Base-by-base conservation (phyloP, 2,329 filamentous ascomycete genomes). In the Fusarium falciforme region DNA sequence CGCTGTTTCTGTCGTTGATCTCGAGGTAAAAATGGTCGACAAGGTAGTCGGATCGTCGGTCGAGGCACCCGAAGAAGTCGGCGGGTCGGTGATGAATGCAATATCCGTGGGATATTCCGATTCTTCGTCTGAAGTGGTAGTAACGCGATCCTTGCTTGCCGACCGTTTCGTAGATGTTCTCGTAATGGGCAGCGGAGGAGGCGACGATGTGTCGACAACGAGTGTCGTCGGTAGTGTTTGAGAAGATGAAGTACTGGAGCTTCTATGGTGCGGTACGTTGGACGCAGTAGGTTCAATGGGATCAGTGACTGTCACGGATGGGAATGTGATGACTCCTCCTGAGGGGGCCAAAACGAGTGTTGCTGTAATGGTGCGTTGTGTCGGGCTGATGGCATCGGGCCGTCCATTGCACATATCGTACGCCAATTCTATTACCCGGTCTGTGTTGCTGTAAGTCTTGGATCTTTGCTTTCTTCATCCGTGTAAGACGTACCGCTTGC, bases 331-430 rank as follows among this genome's bases (percentile, higher is more conserved):
- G 17, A 81, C 64, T 25, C 78, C 80, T 42, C 77, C 78, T 1
- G 77, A 68, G 6, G 81, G 76, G 5, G 79, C 80, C 54, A 81
- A 71, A 42, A 88, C 79, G 29, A 91, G 77, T 0, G 90, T 91
- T 25, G 89, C 90, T 31, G 88, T 88, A 60, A 92, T 86, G 25
- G 87, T 87, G 22, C 83, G 79, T 78, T 91, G 89, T 7, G 90
- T 92, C 62, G 88, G 88, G n/a, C 84, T 81, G 33, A 88, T 82
- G 7, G 90, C 89, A 59, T 82, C 82, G 4, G 81, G 76, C 67
- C 89, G 80, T 6, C 83, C 85, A 42, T 81, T 79, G 77, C 93
- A 94, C 83, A 94, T 90, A 25, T 82, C 78, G 73, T 88, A 89
- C n/a, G 88, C 89, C 67, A 82, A 83, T 63, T 88, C 82, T 4